Base-by-base conservation (phyloP, 1,284 basidiomycete species). In the Boletus semigastroideus region DNA sequence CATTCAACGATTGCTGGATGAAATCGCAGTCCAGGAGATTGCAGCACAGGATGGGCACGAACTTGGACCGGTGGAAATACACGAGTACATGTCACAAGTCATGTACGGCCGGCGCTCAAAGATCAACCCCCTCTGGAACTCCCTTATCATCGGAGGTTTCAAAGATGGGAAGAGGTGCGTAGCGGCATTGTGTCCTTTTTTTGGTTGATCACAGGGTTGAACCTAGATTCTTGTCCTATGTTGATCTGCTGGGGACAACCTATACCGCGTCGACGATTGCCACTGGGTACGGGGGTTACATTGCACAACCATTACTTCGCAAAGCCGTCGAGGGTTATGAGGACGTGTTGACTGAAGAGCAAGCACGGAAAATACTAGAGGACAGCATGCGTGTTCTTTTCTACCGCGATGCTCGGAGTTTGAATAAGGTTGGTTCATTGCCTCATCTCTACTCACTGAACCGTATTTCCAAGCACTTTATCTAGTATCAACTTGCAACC, bases 191-290 rank as follows among this genome's bases (percentile, higher is more conserved):
- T 13, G 17, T 22, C 16, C 37, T 22, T 40, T 40, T 12, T 36
- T 25, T 19, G 3, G n/a, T 41, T 40, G 34, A 57, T 3, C n/a
- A 25, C 12, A 22, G 42, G 48, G 47, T 22, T 11, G 19, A n/a
- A 11, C 45, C 10, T 59, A 94, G 92, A 33, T 96, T 96, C 79
- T 74, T 99, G 45, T 87, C 93, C 3, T 99, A 90, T 67, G 95
- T 99, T 42, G 96, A 99, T 71, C 78, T 99, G n/a, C 78, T 98
- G 16, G 97, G 97, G 28, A 97, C 94, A 22, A 98, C 97, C 0
- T 99, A 98, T 69, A 83, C 89, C 11, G 84, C 94, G 9, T 88
- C 92, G n/a, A 96, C 94, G 6, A 84, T 99, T 36, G 97, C 96
- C 2, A 98, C 97, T 0, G 96, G 97, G 1, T 98, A 93, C 70